Evolutionary conservation across 2,329 filamentous ascomycete species (phyloP).

Genomic region (Sporothrix mexicana): DNA sequence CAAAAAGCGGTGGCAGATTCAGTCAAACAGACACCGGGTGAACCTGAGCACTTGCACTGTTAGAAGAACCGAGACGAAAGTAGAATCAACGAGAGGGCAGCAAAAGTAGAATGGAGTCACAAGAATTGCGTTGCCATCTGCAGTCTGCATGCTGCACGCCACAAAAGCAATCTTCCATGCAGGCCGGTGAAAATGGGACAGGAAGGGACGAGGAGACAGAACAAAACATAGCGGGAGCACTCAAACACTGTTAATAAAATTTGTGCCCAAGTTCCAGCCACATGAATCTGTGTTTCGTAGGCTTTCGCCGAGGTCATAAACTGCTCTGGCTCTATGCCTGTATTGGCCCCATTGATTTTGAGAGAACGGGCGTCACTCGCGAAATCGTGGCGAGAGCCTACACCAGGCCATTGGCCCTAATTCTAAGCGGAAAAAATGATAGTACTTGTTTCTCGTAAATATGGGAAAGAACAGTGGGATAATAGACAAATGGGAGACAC

Average conservation of each 20-base stretch:
- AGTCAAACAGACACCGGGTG: too few relatives aligned
- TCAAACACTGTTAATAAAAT: neutral
- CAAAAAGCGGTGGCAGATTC: too few relatives aligned
- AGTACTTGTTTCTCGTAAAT: neutral
- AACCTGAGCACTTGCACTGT: neutral
- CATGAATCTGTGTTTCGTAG: too few relatives aligned
- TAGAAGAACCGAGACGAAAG: neutral
- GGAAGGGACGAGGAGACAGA: neutral
- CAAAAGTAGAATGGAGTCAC: neutral
- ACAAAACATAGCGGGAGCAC: too few relatives aligned
- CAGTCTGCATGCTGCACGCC: conserved; percentile 18
- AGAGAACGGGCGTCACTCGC: neutral
- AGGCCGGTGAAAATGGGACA: neutral
- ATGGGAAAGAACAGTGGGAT: neutral
- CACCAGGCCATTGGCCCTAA: neutral
- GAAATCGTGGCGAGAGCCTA: conserved; percentile 15
- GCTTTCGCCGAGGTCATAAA: neutral
- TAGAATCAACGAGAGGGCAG: neutral
- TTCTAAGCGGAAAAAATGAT: neutral
- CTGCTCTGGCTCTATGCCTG: neutral
- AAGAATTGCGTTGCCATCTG: conserved; percentile 8
- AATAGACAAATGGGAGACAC: neutral
- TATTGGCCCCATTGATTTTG: neutral
- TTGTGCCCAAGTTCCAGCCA: neutral
- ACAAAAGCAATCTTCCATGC: conserved; percentile 11